Evolutionary conservation across 2,329 filamentous ascomycete genomes (phyloP), one percentile per base, ranked within the genome.

Genomic region (Diaporthe vexans): DNA sequence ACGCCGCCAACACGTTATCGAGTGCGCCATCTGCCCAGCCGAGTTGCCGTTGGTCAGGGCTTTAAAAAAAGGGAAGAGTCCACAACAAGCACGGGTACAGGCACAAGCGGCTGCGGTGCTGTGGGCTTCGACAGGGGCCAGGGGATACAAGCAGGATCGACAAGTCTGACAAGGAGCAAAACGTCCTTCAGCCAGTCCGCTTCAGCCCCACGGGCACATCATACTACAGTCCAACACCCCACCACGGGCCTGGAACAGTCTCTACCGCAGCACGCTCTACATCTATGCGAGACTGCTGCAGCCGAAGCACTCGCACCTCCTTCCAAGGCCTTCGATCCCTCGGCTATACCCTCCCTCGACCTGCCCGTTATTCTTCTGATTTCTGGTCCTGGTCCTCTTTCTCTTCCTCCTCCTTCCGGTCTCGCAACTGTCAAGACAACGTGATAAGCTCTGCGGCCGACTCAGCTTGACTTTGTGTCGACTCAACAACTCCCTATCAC

Each of bases 181-280:
- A 61, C 69, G 56, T 71, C 69, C 56, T 71, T 71, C 21, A 59
- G 33, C 68, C 54, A 33, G 54, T 21, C 37, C 17, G 1, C 13
- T 63, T 58, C 69, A 63, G 58, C 69, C 69, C 69, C 69, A 72
- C 69, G 69, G 69, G 69, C 69, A 63, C 69, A 72, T 72, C 57
- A 72, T 61, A 67, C 29, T 37, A 67, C n/a, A 15, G 29, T 52
- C n/a, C 56, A 52, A 54, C 63, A 61, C 69, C 69, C 69, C 69
- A 72, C 69, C 58, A 72, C 69, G 69, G 69, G 69, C 69, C 69
- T 72, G 69, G 69, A 72, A 72, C 69, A 72, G 57, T 72, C 69
- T 72, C 63, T 67, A 65, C 59, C 15, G 40, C 40, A 43, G 40
- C 17, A 43, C 15, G 40, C 40, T 17, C 40, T 43, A 43, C 40